phyloP scores from a whole-genome alignment of 148 eudicot species.

The Chenopodium formosanum region DNA sequence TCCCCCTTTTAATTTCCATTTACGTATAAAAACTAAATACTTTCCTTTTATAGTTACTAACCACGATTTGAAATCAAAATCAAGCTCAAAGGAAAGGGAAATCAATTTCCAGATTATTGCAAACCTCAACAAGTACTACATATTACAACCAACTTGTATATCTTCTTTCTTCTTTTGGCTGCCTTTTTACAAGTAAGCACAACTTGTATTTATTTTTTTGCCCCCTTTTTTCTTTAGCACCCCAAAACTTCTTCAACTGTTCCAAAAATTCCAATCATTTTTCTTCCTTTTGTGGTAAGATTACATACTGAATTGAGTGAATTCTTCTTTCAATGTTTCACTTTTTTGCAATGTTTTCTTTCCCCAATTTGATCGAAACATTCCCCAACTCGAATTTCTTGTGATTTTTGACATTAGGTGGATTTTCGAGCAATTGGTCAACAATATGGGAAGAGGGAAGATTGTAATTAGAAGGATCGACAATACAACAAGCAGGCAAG shows the following conservation, averaged over 20 bases:
- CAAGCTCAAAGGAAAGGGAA: constrained; percentile 8
- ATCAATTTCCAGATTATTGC: constrained; percentile 17
- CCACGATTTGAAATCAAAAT: constrained; percentile 30
- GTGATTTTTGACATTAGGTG: not conserved
- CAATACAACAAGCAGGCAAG: constrained; percentile 60
- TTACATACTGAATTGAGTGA: not conserved
- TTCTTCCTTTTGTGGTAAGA: constrained; percentile 1
- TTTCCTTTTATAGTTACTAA: constrained; percentile 29
- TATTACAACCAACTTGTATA: not conserved
- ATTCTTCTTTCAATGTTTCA: not conserved
- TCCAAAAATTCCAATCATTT: constrained; percentile 21
- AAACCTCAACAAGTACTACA: constrained; percentile 3
- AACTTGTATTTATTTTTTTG: constrained; percentile 8
- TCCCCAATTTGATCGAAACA: not conserved
- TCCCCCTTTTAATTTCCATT: constrained; percentile 13
- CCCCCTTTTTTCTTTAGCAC: not conserved
- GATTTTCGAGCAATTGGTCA: not conserved
- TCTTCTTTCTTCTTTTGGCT: constrained; percentile 28
- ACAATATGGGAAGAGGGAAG: constrained; percentile 59
- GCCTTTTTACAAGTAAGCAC: constrained; percentile 20
- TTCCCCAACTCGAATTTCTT: not conserved
- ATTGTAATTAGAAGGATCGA: constrained; percentile 61
- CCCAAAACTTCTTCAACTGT: not conserved
- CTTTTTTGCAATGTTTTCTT: not conserved
- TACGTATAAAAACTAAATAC: constrained; percentile 24